phyloP scores from a whole-genome alignment of 331 rosid genomes.

The Pyrus hybrid region DNA sequence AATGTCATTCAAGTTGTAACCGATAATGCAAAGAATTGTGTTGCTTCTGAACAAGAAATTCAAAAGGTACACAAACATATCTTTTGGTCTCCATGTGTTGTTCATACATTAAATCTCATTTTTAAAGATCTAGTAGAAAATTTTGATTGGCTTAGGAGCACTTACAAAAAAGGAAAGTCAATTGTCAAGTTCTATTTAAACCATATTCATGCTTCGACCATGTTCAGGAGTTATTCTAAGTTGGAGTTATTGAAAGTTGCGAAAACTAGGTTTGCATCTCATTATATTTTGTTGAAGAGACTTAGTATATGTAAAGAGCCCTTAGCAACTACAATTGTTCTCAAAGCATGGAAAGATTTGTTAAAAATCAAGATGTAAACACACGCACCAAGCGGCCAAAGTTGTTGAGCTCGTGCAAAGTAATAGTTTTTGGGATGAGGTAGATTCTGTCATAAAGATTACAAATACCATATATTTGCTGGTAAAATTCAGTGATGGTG shows the following conservation, averaged over 20 bases:
- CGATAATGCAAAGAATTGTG: too few species aligned
- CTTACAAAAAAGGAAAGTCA: not conserved
- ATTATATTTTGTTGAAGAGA: not conserved
- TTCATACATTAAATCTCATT: constrained; percentile 1
- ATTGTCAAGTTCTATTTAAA: not conserved
- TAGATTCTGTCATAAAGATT: not conserved
- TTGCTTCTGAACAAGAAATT: too few species aligned
- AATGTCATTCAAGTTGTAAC: too few species aligned
- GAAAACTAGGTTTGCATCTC: not conserved
- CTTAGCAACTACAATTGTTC: not conserved
- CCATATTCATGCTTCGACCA: not conserved
- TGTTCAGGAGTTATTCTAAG: not conserved
- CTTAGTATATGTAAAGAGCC: not conserved
- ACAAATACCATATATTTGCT: not conserved
- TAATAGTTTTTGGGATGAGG: not conserved
- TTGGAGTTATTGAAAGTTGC: not conserved
- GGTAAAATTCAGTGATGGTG: not conserved
- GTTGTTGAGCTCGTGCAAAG: not conserved
- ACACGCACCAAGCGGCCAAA: not conserved
- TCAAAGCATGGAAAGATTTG: not conserved
- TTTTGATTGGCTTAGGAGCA: not conserved
- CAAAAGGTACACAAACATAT: not conserved
- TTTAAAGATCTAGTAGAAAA: not conserved
- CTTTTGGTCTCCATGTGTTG: constrained; percentile 17
- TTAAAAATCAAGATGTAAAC: not conserved